phyloP scores from a whole-genome alignment of 192 early-diverging fungal genomes.

The Podila epicladia region DNA sequence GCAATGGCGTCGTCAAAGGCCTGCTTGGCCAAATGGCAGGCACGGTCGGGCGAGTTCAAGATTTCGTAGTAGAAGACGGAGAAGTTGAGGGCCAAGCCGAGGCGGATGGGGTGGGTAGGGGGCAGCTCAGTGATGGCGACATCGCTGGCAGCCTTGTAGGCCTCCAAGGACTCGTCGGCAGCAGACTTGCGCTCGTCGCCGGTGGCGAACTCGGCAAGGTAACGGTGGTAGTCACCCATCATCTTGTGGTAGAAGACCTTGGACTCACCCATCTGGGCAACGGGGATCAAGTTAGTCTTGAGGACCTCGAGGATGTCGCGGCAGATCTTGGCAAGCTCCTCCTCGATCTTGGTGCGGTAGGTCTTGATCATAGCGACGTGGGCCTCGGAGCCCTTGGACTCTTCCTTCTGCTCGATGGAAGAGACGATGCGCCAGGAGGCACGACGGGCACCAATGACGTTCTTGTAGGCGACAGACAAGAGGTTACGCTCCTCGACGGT shows the following conservation, averaged over 20 bases:
- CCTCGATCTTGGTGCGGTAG: constrained; percentile 94
- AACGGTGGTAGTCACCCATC: constrained; percentile 99
- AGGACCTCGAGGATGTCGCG: constrained; percentile 93
- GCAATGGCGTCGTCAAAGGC: constrained; percentile 99
- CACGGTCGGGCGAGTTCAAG: constrained; percentile 95
- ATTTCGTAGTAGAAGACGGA: constrained; percentile 99
- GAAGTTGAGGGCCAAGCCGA: constrained; percentile 95
- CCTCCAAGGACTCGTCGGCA: constrained; percentile 83
- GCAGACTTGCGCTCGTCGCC: constrained; percentile 86
- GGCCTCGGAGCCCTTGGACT: constrained; percentile 85
- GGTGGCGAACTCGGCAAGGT: constrained; percentile 95
- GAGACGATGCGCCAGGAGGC: constrained; percentile 98
- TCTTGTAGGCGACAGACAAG: constrained; percentile 98
- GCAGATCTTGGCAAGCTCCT: constrained; percentile 94
- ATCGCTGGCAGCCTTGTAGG: constrained; percentile 95
- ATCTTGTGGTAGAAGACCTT: constrained; percentile 99
- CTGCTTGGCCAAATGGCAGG: constrained; percentile 91
- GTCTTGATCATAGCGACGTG: constrained; percentile 93
- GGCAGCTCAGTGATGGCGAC: constrained; percentile 93
- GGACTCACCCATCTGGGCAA: constrained; percentile 92
- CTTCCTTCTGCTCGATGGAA: constrained; percentile 98
- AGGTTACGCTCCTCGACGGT: constrained; percentile 98
- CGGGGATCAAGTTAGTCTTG: constrained; percentile 87
- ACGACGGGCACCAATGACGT: constrained; percentile 97
- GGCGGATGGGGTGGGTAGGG: constrained; percentile 97